Evolutionary conservation across 2,329 filamentous ascomycete genomes (phyloP).

Genomic region (Phialophora macrospora): DNA sequence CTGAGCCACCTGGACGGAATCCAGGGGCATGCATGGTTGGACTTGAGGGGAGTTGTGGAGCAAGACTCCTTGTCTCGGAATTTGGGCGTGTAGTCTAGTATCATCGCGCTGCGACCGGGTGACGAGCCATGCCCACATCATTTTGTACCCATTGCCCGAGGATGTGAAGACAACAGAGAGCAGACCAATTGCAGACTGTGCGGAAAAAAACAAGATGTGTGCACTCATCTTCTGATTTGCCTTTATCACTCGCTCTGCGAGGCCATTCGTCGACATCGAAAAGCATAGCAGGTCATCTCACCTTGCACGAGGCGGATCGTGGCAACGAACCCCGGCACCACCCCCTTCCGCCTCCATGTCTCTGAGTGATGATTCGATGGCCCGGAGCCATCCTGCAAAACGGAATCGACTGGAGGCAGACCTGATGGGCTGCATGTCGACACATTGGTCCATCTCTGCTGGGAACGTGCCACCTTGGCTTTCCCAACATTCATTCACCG

Average conservation of each 20-base stretch:
- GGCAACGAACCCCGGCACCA: neutral
- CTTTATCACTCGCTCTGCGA: neutral
- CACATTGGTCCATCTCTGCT: neutral
- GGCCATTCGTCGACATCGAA: neutral
- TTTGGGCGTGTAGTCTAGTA: neutral
- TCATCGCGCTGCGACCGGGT: neutral
- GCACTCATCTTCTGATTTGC: neutral
- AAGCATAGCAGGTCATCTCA: neutral
- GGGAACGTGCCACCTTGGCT: neutral
- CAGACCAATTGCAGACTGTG: neutral
- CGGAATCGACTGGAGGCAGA: neutral
- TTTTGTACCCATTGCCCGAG: neutral
- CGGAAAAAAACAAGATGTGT: no score
- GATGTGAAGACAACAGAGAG: neutral
- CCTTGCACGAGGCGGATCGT: neutral
- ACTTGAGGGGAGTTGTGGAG: neutral
- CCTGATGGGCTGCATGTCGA: neutral
- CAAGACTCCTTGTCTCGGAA: neutral
- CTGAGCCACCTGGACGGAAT: neutral
- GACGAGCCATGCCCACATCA: neutral
- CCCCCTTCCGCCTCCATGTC: neutral
- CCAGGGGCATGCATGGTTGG: neutral
- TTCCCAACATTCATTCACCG: neutral
- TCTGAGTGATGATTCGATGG: neutral
- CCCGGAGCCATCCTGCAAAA: neutral